Evolutionary conservation across 352 stramenopile species (phyloP).

Genomic region (Phytopythium sindhum): DNA sequence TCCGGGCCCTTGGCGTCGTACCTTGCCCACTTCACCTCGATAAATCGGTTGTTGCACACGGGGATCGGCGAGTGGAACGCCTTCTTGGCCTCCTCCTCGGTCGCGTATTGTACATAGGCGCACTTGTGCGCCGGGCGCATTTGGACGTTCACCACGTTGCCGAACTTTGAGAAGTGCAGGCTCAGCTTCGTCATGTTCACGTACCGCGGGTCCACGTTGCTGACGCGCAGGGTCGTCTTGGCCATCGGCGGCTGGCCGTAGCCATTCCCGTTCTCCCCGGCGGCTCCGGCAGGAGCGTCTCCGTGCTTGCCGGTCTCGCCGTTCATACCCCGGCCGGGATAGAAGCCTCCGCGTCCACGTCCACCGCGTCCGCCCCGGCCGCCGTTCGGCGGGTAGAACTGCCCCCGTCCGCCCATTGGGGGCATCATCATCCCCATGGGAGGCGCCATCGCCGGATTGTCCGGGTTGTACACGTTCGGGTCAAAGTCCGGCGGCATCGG

Average conservation of each 20-base stretch:
- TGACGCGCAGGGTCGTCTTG: slow-evolving; percentile 78
- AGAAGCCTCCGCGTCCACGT: slow-evolving; percentile 32
- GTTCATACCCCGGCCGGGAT: slow-evolving; percentile 27
- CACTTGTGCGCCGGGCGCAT: slow-evolving; percentile 80
- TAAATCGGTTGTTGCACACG: slow-evolving; percentile 90
- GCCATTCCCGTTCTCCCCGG: not conserved
- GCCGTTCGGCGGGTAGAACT: slow-evolving; percentile 35
- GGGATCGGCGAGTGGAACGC: slow-evolving; percentile 84
- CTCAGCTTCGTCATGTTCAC: slow-evolving; percentile 89
- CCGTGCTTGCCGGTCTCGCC: slow-evolving; percentile 25
- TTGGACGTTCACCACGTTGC: slow-evolving; percentile 87
- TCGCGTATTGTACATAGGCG: slow-evolving; percentile 86
- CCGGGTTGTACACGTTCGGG: slow-evolving; percentile 58
- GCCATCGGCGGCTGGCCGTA: slow-evolving; percentile 13
- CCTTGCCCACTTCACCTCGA: slow-evolving; percentile 84
- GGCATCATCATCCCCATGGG: slow-evolving; percentile 70
- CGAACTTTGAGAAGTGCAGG: slow-evolving; percentile 86
- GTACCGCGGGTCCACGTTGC: slow-evolving; percentile 85
- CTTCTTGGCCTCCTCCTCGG: slow-evolving; percentile 76
- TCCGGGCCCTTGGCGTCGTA: slow-evolving; percentile 72
- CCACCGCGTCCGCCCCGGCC: slow-evolving; percentile 41
- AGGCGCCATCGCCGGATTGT: slow-evolving; percentile 58
- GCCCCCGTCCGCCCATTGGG: slow-evolving; percentile 44
- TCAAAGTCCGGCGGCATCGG: slow-evolving; percentile 63
- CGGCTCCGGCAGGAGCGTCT: not conserved